Evolutionary conservation across 257 asterid genomes (phyloP).

Genomic region (Nicotiana noctiflora): DNA sequence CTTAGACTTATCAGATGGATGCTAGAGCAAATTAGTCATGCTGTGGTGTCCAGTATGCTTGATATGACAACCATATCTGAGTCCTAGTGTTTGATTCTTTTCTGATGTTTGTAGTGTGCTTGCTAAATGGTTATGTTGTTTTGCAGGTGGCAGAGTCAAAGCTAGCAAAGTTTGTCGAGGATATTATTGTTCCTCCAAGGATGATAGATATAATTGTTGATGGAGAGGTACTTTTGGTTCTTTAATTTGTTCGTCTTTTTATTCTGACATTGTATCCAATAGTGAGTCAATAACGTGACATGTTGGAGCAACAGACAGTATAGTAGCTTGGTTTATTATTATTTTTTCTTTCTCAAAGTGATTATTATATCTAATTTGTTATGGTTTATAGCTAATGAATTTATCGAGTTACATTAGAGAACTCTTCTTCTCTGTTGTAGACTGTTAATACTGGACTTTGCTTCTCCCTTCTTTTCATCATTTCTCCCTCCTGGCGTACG

Average conservation of each 20-base stretch:
- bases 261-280: constrained; percentile 4
- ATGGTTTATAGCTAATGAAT: background rate
- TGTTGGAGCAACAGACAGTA: background rate
- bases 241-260: constrained; percentile 10
- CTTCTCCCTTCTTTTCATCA: background rate
- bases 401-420: background rate
- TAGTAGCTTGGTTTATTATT: background rate
- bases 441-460: background rate
- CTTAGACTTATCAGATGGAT: background rate
- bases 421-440: background rate
- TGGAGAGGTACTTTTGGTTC: constrained; percentile 70
- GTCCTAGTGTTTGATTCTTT: background rate
- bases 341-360: background rate
- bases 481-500: background rate
- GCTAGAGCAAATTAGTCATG: background rate
- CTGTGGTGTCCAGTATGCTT: background rate
- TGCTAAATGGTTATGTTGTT: constrained; percentile 17
- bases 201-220: constrained; percentile 90
- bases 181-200: constrained; percentile 93
- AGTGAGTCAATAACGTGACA: background rate
- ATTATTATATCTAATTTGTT: background rate
- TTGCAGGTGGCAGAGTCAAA: constrained; percentile 90
- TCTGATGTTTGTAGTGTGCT: background rate
- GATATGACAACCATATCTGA: background rate
- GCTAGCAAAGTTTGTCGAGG: constrained; percentile 93